These are phyloP conservation scores for Tetrastigma voinierianum DNA, from an alignment of 164 flowering plant genomes.

Conservation along the genomic window DNA sequence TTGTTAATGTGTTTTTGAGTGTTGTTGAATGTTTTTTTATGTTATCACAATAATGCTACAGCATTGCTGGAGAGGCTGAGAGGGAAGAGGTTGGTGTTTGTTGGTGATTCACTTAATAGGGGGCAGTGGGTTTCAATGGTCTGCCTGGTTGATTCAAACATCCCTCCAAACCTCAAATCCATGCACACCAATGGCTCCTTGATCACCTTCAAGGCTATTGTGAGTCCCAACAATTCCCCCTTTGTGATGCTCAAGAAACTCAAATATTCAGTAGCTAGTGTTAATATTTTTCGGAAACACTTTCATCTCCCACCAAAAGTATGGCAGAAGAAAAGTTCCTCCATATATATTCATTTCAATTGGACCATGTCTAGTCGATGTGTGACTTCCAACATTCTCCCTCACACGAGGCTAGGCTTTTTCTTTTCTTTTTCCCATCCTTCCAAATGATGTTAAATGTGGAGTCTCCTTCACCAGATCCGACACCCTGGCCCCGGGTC, in stretches of 20 bases:
- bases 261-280: too few species aligned
- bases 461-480: too few species aligned
- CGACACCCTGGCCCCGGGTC: too few species aligned
- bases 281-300: too few species aligned
- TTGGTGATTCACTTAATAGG: conserved; percentile 85
- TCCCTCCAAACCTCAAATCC: conserved; percentile 42
- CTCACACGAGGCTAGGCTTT: too few species aligned
- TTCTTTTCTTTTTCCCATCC: too few species aligned
- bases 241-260: neutral
- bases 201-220: conserved; percentile 56
- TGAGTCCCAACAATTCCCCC: conserved; percentile 20
- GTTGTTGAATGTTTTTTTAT: conserved; percentile 22
- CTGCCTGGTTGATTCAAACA: conserved; percentile 53
- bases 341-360: too few species aligned
- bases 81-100: conserved; percentile 76
- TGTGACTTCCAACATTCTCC: too few species aligned
- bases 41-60: conserved; percentile 67
- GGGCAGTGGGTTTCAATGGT: conserved; percentile 91
- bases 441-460: too few species aligned
- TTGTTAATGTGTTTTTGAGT: conserved; percentile 19
- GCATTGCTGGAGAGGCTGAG: conserved; percentile 71
- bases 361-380: too few species aligned
- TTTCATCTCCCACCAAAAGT: too few species aligned
- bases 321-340: too few species aligned
- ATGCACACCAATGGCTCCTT: conserved; percentile 58